Conservation (phyloP, 1,284 basidiomycete species). For the Xerocomus minutiporus region DNA sequence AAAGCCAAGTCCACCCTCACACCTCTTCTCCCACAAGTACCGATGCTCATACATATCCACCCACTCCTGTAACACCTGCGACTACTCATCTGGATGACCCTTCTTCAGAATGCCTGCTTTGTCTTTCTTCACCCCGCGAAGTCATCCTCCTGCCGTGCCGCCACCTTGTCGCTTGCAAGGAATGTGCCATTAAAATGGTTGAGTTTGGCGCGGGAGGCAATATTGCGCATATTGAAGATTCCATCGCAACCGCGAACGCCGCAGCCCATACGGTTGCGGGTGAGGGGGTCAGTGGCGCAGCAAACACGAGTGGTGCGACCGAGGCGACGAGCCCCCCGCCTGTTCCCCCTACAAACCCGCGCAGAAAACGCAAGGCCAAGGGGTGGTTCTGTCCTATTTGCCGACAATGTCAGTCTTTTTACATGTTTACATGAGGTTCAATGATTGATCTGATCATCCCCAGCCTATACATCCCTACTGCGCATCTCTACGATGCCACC, state of each 20-base stretch:
- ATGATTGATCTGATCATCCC: not conserved
- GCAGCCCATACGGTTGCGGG: not conserved
- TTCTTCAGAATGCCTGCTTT: constrained; percentile 84
- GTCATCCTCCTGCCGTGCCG: constrained; percentile 87
- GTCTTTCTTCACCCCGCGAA: constrained; percentile 79
- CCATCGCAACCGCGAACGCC: constrained; percentile 14
- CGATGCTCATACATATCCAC: constrained; percentile 51
- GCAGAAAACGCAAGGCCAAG: constrained; percentile 86
- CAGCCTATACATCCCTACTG: constrained; percentile 83
- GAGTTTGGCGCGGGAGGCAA: constrained; percentile 89
- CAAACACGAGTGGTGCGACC: constrained; percentile 17
- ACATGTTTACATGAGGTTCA: not conserved
- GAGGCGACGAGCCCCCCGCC: constrained; percentile 25
- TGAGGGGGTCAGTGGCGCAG: constrained; percentile 19
- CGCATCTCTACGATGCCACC: constrained; percentile 76
- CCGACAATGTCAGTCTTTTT: constrained; percentile 65
- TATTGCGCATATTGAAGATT: constrained; percentile 60
- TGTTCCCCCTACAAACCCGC: constrained; percentile 35
- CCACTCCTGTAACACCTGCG: constrained; percentile 32
- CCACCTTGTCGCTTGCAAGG: constrained; percentile 87
- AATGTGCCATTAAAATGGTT: constrained; percentile 91
- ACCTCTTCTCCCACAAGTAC: constrained; percentile 37
- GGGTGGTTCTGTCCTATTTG: constrained; percentile 95
- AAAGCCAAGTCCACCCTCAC: constrained; percentile 39
- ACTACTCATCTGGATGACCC: constrained; percentile 60